Evolutionary conservation across 1,284 basidiomycete genomes (phyloP), one percentile per base, ranked within the genome.

Genomic region (Porphyrellus sp.): DNA sequence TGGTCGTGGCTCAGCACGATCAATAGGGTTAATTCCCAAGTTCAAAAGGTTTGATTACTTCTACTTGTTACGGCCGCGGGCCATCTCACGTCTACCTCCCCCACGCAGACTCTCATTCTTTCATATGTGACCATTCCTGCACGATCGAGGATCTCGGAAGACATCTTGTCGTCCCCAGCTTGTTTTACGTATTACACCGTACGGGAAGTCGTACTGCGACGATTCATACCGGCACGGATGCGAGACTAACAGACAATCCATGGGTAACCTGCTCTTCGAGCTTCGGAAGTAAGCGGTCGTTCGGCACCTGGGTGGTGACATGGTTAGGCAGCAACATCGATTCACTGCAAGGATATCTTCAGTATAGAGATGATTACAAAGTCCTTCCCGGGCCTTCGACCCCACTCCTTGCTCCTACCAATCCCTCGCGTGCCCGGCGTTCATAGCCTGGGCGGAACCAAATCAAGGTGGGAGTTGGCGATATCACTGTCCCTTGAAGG

Each of bases 1-100:
- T 99, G 97, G 97, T 83, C 91, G 12, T 98, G 95, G 94, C 82
- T 99, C 34, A 93, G 91, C 69, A 99, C 97, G 2, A 82, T 98
- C 54, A 99, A 98, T 67, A 86, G 97, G 23, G 96, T 99, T 18
- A 98, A 98, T 70, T 88, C 91, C 0, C 93, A 98, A 69, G 97
- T 99, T 2, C 93, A 94, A 74, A 99, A 99, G 82, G 94, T 91
- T 40, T 33, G 74, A 86, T 41, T 40, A 70, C 58, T 16, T n/a
- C 27, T 25, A 21, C 33, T 18, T 41, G 20, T 53, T 24, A 24
- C 21, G 16, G 11, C 8, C 3, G 40, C 24, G 11, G 8, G 25
- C 33, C 20, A 23, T 38, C 27, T 52, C 42, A 51, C 47, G 27
- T 15, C 46, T 41, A 8, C 18, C 15, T 1, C 41, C 24, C 49